A percentile compares a stretch with the other conserved stretches of the same genome.
Evolutionary conservation across 1,284 basidiomycete species (phyloP).

Genomic region (Golubevia sp.): DNA sequence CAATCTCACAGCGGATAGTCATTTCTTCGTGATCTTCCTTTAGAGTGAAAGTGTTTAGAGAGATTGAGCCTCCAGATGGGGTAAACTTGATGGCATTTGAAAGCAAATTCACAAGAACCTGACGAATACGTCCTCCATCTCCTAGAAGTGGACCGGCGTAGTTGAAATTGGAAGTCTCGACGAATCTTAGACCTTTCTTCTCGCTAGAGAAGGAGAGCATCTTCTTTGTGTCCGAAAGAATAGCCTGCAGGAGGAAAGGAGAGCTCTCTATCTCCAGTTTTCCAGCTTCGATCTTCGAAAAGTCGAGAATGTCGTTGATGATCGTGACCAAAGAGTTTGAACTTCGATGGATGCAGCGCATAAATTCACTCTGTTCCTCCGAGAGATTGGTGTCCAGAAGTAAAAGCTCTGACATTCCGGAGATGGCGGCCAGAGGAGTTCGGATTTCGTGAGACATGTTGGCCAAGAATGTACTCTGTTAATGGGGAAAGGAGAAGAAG

Average conservation of each 20-base stretch:
- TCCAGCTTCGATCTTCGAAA: constrained; percentile 15
- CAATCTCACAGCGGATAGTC: constrained; percentile 70
- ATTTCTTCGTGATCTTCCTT: constrained; percentile 67
- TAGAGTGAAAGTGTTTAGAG: constrained; percentile 66
- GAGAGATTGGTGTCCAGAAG: too few species aligned
- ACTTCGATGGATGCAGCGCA: too few species aligned
- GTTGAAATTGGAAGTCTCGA: too few species aligned
- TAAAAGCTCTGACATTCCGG: too few species aligned
- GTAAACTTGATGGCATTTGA: constrained; percentile 77
- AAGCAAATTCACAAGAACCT: constrained; percentile 71
- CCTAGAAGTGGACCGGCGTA: too few species aligned
- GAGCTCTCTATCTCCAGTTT: constrained; percentile 9
- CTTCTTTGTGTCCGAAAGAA: constrained; percentile 8
- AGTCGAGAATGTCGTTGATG: too few species aligned
- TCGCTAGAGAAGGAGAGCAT: neutral
- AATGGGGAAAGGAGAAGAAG: too few species aligned
- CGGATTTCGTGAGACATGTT: constrained; percentile 58
- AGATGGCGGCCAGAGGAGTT: constrained; percentile 51
- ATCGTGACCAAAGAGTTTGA: too few species aligned
- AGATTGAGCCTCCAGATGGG: constrained; percentile 68
- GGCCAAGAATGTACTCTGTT: constrained; percentile 51
- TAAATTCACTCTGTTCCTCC: too few species aligned
- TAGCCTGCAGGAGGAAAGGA: constrained; percentile 2
- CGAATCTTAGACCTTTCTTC: constrained; percentile 6
- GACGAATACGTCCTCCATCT: constrained; percentile 7